Evolutionary conservation across 495 filamentous ascomycete genomes (phyloP).

Genomic region (Sordaria brevicollis): DNA sequence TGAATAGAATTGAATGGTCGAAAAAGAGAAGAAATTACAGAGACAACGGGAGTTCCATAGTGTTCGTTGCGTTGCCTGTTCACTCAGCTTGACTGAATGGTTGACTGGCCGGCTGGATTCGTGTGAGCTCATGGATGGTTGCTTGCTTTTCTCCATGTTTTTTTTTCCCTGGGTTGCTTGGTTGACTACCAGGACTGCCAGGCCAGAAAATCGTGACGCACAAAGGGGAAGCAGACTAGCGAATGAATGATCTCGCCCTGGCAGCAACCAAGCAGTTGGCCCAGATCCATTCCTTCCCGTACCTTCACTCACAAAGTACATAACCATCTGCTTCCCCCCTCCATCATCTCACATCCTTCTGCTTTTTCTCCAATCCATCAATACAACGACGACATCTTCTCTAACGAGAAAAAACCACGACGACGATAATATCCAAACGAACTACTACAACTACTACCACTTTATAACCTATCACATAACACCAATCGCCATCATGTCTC

Average conservation of each 20-base stretch:
- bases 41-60: background rate
- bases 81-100: background rate
- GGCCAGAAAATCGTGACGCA: slow-evolving; percentile 23
- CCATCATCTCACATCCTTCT: background rate
- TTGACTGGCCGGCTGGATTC: background rate
- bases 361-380: slow-evolving; percentile 4
- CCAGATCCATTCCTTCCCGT: slow-evolving; percentile 1
- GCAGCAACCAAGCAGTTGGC: background rate
- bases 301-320: background rate
- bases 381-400: slow-evolving; percentile 1
- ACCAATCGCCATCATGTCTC: slow-evolving; percentile 40
- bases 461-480: background rate
- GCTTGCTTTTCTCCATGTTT: too few relatives aligned
- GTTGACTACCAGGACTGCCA: too few relatives aligned
- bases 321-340: slow-evolving; percentile 8
- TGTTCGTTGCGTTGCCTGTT: background rate
- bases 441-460: background rate
- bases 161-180: background rate
- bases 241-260: background rate
- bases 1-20: background rate
- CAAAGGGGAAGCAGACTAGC: too few relatives aligned
- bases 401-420: background rate
- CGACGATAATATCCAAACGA: background rate
- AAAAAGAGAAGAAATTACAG: background rate
- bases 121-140: background rate